These are phyloP conservation scores for Flaveria ramosissima DNA, from an alignment of 129 eudicot species.

Conservation along the genomic window DNA sequence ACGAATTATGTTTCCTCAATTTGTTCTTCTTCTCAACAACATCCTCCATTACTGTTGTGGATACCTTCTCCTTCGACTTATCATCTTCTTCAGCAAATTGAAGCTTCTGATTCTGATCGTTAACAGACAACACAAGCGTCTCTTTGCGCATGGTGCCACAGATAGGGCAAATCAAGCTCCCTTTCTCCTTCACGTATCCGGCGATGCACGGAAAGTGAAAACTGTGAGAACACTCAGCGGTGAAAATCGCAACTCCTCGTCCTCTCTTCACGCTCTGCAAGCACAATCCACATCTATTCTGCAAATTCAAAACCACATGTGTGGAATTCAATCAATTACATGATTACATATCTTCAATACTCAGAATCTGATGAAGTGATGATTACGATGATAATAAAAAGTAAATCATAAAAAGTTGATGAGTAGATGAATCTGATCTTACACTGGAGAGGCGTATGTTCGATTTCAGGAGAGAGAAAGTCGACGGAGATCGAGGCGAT, in stretches of 20 bases:
- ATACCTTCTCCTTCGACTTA: constrained; percentile 14
- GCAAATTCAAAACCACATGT: constrained; percentile 10
- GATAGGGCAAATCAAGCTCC: constrained; percentile 62
- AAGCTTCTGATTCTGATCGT: constrained; percentile 26
- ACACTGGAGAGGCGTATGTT: constrained; percentile 67
- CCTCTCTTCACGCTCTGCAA: constrained; percentile 66
- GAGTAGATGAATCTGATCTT: constrained; percentile 25
- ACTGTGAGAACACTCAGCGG: constrained; percentile 87
- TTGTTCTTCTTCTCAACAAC: constrained; percentile 23
- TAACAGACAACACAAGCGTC: constrained; percentile 48
- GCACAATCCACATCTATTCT: constrained; percentile 81
- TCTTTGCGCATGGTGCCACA: constrained; percentile 65
- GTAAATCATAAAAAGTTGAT: constrained; percentile 3
- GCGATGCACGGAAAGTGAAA: constrained; percentile 94
- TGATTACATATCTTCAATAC: background rate
- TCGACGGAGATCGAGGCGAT: constrained; percentile 78
- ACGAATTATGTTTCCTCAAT: constrained; percentile 26
- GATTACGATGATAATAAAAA: constrained; percentile 14
- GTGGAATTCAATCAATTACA: background rate
- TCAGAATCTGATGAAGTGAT: constrained; percentile 10
- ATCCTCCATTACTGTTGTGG: too few species aligned
- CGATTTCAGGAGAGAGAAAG: constrained; percentile 70
- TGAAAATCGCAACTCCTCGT: constrained; percentile 77
- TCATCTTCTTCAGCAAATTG: constrained; percentile 13
- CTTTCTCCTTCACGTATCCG: constrained; percentile 49